These are phyloP conservation scores for Monilinia polystroma DNA, from an alignment of 2,329 filamentous ascomycete genomes.

Conservation along the genomic window DNA sequence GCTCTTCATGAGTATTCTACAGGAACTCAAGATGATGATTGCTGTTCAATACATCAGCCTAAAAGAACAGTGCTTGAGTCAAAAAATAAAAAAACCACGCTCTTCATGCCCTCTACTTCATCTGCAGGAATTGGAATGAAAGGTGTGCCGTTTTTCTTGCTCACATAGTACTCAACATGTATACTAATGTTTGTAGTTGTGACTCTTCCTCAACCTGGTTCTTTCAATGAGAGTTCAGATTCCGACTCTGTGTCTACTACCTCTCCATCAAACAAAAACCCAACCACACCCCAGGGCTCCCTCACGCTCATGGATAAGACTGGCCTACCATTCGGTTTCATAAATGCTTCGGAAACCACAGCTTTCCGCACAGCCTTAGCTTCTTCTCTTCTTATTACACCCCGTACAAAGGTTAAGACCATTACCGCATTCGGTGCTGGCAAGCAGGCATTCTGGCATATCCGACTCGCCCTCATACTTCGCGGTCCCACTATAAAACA, in stretches of 20 bases:
- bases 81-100: constrained; percentile 55
- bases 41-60: constrained; percentile 53
- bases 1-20: constrained; percentile 64
- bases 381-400: constrained; percentile 63
- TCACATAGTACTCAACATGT: constrained; percentile 5
- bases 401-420: constrained; percentile 68
- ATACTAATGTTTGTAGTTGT: constrained; percentile 51
- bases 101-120: constrained; percentile 73
- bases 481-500: constrained; percentile 69
- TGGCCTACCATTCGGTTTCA: constrained; percentile 63
- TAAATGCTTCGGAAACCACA: constrained; percentile 73
- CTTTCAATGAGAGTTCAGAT: constrained; percentile 18
- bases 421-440: constrained; percentile 85
- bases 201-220: constrained; percentile 52
- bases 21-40: constrained; percentile 45
- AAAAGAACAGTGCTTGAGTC: constrained; percentile 51
- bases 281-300: constrained; percentile 50
- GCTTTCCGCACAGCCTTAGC: constrained; percentile 78
- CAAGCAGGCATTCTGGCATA: constrained; percentile 92
- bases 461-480: constrained; percentile 77
- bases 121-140: constrained; percentile 67
- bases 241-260: constrained; percentile 30
- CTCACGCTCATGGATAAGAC: constrained; percentile 65
- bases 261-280: constrained; percentile 50
- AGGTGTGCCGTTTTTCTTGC: constrained; percentile 44